Evolutionary conservation across 148 eudicot species (phyloP).

Genomic region (Camellia lanceoleosa): DNA sequence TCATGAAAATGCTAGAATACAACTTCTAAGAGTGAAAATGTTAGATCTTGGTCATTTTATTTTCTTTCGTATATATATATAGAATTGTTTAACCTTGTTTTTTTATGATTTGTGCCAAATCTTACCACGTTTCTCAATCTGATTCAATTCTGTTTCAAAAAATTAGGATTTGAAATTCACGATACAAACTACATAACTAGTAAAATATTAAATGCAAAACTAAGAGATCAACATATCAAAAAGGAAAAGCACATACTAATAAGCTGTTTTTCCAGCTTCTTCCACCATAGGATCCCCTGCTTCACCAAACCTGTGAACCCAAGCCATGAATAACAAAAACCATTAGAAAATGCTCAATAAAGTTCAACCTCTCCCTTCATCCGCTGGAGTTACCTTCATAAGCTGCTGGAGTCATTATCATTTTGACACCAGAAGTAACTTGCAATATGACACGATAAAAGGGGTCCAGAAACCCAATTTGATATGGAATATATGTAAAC

Average conservation of each 20-base stretch:
- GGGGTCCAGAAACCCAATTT: background rate
- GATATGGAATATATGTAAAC: background rate
- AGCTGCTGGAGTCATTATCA: background rate
- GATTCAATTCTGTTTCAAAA: no score
- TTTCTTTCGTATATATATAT: no score
- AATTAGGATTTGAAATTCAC: no score
- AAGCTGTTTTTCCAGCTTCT: background rate
- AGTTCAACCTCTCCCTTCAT: background rate
- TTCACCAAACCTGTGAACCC: background rate
- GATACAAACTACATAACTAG: background rate
- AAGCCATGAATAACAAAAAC: background rate
- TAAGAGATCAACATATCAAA: background rate
- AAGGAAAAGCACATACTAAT: background rate
- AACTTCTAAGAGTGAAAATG: no score
- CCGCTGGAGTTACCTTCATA: background rate
- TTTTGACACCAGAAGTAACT: background rate
- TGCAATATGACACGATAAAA: background rate
- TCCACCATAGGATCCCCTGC: background rate
- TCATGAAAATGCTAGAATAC: no score
- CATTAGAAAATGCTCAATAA: background rate
- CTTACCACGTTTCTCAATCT: background rate
- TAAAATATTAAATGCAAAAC: background rate
- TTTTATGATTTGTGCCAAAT: no score
- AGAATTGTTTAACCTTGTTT: no score
- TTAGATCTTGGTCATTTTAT: no score